A percentile compares a stretch with the other conserved stretches of the same genome.
phyloP scores from a whole-genome alignment of 2,329 filamentous ascomycete genomes.

The Cladosporium sp. region DNA sequence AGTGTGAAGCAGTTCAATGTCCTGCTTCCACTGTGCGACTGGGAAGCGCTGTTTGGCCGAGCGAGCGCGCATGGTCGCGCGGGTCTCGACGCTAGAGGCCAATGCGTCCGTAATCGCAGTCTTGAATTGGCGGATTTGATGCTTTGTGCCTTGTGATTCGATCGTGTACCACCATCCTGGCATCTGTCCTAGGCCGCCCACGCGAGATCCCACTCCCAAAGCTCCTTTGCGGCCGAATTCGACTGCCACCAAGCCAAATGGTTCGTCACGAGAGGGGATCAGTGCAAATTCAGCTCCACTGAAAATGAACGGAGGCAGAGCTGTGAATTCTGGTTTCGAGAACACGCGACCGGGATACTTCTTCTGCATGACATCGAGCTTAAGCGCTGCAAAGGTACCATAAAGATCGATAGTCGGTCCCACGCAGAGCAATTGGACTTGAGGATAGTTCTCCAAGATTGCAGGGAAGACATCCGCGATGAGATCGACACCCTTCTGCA shows the following conservation, averaged over 20 bases:
- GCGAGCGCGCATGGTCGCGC: constrained; percentile 65
- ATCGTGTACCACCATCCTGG: constrained; percentile 72
- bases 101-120: constrained; percentile 63
- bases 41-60: constrained; percentile 68
- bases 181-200: constrained; percentile 69
- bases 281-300: constrained; percentile 68
- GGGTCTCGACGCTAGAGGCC: constrained; percentile 56
- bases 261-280: constrained; percentile 69
- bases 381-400: constrained; percentile 67
- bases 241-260: constrained; percentile 68
- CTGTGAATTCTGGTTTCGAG: constrained; percentile 69
- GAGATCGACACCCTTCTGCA: constrained; percentile 69
- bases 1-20: constrained; percentile 62
- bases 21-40: constrained; percentile 67
- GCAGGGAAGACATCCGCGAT: constrained; percentile 70
- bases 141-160: constrained; percentile 63
- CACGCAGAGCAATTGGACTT: constrained; percentile 63
- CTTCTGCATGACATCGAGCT: constrained; percentile 65
- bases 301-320: constrained; percentile 66
- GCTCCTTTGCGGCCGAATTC: constrained; percentile 70
- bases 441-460: constrained; percentile 61
- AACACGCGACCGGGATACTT: constrained; percentile 66
- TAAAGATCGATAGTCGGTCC: constrained; percentile 70
- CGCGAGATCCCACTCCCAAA: constrained; percentile 65
- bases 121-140: constrained; percentile 66